A percentile compares a stretch with the other conserved stretches of the same genome.
phyloP scores from a whole-genome alignment of 2,329 filamentous ascomycete genomes.

The Cladophialophora bantiana region DNA sequence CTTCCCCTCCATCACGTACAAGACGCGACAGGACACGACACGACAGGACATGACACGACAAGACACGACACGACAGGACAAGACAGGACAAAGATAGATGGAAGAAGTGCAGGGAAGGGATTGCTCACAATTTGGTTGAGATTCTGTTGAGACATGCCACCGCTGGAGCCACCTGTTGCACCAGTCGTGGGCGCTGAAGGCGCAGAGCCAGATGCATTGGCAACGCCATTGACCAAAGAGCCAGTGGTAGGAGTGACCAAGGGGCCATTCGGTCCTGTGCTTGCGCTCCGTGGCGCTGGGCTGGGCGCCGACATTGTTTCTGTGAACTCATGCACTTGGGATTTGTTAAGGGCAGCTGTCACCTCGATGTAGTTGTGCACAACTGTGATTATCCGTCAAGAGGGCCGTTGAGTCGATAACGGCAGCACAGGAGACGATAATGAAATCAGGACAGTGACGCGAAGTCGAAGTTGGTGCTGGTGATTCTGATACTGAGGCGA shows the following conservation, averaged over 20 bases:
- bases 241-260: constrained; percentile 49
- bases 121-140: constrained; percentile 90
- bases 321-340: constrained; percentile 27
- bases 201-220: constrained; percentile 48
- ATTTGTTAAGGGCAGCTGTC: neutral
- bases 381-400: neutral
- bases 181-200: constrained; percentile 37
- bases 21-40: neutral
- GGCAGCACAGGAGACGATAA: neutral
- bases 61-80: neutral
- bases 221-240: constrained; percentile 37
- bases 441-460: neutral
- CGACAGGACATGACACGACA: neutral
- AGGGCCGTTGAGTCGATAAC: neutral
- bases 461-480: neutral
- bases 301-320: constrained; percentile 55
- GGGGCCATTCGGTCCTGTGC: constrained; percentile 57
- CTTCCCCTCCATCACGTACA: neutral
- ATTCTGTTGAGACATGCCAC: constrained; percentile 78
- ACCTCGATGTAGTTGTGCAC: neutral
- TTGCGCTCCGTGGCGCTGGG: constrained; percentile 57
- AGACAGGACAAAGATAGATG: neutral
- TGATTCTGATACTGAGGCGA: neutral
- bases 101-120: neutral
- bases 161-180: constrained; percentile 45